Conservation (phyloP, 768 basidiomycete species). For the Termitomyces sp. region DNA sequence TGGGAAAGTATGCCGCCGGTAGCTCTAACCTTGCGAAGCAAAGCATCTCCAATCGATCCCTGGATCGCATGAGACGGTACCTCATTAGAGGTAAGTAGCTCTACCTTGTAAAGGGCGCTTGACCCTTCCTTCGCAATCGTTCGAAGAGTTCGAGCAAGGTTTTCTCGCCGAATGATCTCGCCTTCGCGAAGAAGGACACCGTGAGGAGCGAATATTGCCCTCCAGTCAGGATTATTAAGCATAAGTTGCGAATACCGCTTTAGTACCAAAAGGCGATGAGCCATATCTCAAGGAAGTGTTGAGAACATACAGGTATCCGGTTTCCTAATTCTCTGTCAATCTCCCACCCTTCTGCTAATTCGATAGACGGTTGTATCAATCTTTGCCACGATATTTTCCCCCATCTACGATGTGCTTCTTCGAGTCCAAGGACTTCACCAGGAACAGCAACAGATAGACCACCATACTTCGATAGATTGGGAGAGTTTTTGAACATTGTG, state of each 20-base stretch:
- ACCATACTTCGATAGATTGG: slow-evolving; percentile 50
- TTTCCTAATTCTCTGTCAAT: slow-evolving; percentile 73
- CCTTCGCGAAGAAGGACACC: slow-evolving; percentile 71
- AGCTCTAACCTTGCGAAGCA: slow-evolving; percentile 61
- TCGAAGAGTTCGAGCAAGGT: slow-evolving; percentile 72
- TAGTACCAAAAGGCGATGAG: background rate
- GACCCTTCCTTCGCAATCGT: slow-evolving; percentile 73
- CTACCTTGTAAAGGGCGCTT: slow-evolving; percentile 75
- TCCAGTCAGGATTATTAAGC: slow-evolving; percentile 69
- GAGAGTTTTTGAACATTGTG: slow-evolving; percentile 69
- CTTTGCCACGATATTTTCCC: slow-evolving; percentile 74
- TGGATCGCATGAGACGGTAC: slow-evolving; percentile 20
- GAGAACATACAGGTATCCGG: slow-evolving; percentile 57
- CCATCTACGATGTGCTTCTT: slow-evolving; percentile 79
- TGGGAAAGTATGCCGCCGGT: slow-evolving; percentile 79
- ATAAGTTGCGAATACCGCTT: slow-evolving; percentile 50
- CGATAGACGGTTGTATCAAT: slow-evolving; percentile 68
- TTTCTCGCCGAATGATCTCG: slow-evolving; percentile 63
- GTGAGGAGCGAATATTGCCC: slow-evolving; percentile 72
- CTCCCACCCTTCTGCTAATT: slow-evolving; percentile 74
- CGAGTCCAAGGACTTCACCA: slow-evolving; percentile 83
- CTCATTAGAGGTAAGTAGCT: slow-evolving; percentile 6
- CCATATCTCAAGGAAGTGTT: background rate
- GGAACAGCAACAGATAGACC: slow-evolving; percentile 89
- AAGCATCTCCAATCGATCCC: slow-evolving; percentile 78